A percentile compares a stretch with the other conserved stretches of the same genome.
Conservation (phyloP, 345 rosid genomes). For the Noccaea caerulescens region DNA sequence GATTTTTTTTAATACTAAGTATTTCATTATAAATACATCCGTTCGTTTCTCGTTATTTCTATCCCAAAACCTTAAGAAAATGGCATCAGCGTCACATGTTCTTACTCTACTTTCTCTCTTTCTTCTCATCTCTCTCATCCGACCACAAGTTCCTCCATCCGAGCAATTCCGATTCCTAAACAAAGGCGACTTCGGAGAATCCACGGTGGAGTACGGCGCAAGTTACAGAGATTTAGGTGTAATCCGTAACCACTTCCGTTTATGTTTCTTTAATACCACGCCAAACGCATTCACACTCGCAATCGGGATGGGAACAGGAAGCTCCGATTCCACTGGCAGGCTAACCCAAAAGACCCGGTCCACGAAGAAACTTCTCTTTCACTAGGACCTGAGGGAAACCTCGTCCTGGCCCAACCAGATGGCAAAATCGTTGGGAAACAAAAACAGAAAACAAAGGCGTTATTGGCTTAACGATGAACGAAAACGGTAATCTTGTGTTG, state of each 20-base stretch:
- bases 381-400: conserved; percentile 53
- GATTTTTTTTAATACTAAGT: background rate
- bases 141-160: conserved; percentile 22
- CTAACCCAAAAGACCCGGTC: conserved; percentile 58
- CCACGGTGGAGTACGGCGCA: conserved; percentile 46
- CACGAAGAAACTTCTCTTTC: conserved; percentile 53
- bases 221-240: conserved; percentile 40
- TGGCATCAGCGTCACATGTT: conserved; percentile 7
- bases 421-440: conserved; percentile 69
- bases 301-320: conserved; percentile 52
- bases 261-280: conserved; percentile 60
- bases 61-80: background rate
- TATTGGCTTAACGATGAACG: conserved; percentile 47
- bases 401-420: conserved; percentile 53
- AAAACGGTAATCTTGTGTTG: conserved; percentile 64
- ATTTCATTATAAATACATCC: conserved; percentile 7
- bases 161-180: conserved; percentile 41
- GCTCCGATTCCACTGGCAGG: conserved; percentile 62
- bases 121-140: conserved; percentile 11
- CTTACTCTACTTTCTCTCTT: conserved; percentile 19
- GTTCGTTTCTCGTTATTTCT: background rate
- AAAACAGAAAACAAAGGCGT: conserved; percentile 61
- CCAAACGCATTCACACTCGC: conserved; percentile 58
- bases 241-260: conserved; percentile 47
- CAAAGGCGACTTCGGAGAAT: conserved; percentile 48